Conservation (phyloP, 2,329 filamentous ascomycete genomes). For the Colletotrichum falcatum region DNA sequence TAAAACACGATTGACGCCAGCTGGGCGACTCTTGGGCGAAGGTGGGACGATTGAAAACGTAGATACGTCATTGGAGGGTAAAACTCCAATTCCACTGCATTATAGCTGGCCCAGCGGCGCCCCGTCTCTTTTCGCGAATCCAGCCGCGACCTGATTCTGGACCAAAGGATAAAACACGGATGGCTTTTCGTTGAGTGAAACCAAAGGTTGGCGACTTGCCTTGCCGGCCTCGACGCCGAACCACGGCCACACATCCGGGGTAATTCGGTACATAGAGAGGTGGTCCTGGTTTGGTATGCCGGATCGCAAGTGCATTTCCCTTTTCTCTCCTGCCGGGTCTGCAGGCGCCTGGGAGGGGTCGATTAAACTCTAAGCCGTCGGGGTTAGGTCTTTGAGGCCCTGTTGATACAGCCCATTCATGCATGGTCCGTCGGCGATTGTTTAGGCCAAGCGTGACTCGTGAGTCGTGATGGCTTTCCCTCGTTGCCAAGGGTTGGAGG, state of each 20-base stretch:
- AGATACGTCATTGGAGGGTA: slow-evolving; percentile 31
- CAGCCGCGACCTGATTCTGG: not conserved
- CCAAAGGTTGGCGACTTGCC: not conserved
- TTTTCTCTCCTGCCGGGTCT: not conserved
- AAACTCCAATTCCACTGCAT: not conserved
- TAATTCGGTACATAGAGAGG: not conserved
- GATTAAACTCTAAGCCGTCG: slow-evolving; percentile 33
- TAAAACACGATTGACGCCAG: slow-evolving; percentile 31
- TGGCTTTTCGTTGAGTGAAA: slow-evolving; percentile 15
- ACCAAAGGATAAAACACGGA: not conserved
- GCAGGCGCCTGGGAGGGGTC: slow-evolving; percentile 10
- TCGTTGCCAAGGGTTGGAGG: slow-evolving; percentile 26
- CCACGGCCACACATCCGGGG: slow-evolving; percentile 1
- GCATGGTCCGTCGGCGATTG: slow-evolving; percentile 37
- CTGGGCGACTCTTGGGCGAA: slow-evolving; percentile 22
- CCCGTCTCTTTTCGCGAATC: not conserved
- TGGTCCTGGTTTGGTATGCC: not conserved
- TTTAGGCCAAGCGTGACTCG: slow-evolving; percentile 20
- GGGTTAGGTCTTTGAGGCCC: slow-evolving; percentile 35
- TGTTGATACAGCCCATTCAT: slow-evolving; percentile 1
- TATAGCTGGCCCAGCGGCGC: not conserved
- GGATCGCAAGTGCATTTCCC: not conserved
- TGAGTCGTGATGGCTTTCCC: slow-evolving; percentile 28
- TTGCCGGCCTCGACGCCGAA: not conserved
- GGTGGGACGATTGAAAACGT: not conserved